Conservation (phyloP, 345 rosid genomes). For the Eucalyptus decipiens region DNA sequence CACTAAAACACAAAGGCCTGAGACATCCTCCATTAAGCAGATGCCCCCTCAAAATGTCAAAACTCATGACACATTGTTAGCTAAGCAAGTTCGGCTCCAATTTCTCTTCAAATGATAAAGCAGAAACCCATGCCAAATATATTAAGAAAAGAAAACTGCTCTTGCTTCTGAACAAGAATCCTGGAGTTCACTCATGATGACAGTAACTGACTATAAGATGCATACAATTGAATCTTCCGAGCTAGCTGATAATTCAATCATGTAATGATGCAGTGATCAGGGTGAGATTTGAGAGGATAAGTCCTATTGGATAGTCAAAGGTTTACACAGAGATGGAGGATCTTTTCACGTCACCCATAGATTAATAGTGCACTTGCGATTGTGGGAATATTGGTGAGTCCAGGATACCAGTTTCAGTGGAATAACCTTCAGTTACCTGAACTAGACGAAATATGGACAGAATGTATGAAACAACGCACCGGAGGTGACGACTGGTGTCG, state of each 20-base stretch:
- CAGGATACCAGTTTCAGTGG: neutral
- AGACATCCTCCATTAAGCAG: neutral
- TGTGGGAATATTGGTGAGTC: neutral
- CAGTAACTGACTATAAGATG: neutral
- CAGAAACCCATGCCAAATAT: neutral
- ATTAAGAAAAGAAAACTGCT: neutral
- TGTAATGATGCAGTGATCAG: neutral
- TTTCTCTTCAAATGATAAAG: neutral
- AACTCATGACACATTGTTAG: neutral
- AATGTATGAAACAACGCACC: conserved; percentile 10
- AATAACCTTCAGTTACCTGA: neutral
- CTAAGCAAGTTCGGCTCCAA: neutral
- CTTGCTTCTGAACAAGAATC: neutral
- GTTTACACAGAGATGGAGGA: neutral
- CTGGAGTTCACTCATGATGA: neutral
- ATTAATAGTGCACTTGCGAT: neutral
- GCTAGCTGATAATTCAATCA: neutral
- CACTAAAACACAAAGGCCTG: neutral
- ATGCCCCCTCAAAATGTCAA: neutral
- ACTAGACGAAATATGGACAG: neutral
- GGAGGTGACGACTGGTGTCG: conserved; percentile 65
- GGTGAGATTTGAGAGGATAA: neutral
- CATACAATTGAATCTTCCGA: neutral
- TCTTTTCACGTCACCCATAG: neutral
- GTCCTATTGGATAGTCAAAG: neutral